These are phyloP conservation scores for Triticum timopheevii DNA, from an alignment of 176 grass and related monocot genomes.

Conservation along the genomic window DNA sequence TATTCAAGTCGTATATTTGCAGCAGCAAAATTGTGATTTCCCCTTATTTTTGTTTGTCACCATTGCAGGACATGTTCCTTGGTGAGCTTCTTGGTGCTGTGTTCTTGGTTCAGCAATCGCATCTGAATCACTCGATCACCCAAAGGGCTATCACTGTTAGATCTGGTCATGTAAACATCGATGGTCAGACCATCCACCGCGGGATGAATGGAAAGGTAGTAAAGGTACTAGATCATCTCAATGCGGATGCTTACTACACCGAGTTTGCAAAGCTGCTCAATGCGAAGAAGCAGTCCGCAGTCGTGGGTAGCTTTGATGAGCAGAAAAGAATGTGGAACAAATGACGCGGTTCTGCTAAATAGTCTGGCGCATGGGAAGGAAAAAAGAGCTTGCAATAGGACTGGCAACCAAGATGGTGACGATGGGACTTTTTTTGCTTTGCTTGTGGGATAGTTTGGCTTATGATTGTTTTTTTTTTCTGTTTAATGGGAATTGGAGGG, in stretches of 20 bases:
- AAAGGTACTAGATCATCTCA: slow-evolving; percentile 44
- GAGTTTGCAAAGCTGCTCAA: slow-evolving; percentile 40
- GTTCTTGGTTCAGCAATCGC: slow-evolving; percentile 53
- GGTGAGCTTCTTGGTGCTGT: slow-evolving; percentile 62
- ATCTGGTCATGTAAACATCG: slow-evolving; percentile 32
- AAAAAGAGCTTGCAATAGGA: not conserved
- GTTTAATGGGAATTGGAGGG: not conserved
- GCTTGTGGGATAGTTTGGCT: not conserved
- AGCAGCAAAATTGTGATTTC: not conserved
- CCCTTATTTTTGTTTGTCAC: not conserved
- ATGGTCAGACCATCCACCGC: slow-evolving; percentile 41
- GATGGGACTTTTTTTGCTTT: not conserved
- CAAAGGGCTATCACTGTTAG: slow-evolving; percentile 35
- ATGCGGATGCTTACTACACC: slow-evolving; percentile 43
- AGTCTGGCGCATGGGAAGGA: not conserved
- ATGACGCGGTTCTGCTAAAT: not conserved
- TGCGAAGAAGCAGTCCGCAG: slow-evolving; percentile 50
- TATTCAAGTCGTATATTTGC: not conserved
- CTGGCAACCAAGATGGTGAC: not conserved
- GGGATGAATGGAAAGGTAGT: slow-evolving; percentile 36
- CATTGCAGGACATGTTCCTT: slow-evolving; percentile 62
- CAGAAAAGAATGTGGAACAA: slow-evolving; percentile 59
- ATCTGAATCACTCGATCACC: slow-evolving; percentile 37
- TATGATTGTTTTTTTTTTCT: not conserved
- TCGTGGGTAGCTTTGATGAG: slow-evolving; percentile 61